Evolutionary conservation across 1,139 yeast species (phyloP).

Genomic region (Candida sanyaensis): DNA sequence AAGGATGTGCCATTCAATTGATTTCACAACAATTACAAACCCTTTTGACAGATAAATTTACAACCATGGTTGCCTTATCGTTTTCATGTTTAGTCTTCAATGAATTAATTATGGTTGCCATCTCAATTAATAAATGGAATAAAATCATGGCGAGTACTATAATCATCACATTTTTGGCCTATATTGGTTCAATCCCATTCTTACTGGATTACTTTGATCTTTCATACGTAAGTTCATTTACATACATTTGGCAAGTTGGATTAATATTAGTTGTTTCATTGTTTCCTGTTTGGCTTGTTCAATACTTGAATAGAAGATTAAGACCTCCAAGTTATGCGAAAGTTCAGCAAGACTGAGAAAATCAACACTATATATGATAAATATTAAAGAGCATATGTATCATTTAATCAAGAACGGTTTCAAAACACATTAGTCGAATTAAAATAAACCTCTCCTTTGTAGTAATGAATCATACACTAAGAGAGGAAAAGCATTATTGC

Average conservation of each 20-base stretch:
- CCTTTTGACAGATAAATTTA: slow-evolving; percentile 53
- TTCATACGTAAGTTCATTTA: slow-evolving; percentile 54
- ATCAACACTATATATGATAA: too few relatives aligned
- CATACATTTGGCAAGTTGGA: slow-evolving; percentile 70
- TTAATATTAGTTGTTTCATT: slow-evolving; percentile 70
- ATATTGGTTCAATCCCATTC: slow-evolving; percentile 76
- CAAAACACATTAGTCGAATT: too few relatives aligned
- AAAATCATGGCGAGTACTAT: slow-evolving; percentile 74
- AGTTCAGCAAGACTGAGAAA: slow-evolving; percentile 66
- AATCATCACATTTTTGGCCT: slow-evolving; percentile 66
- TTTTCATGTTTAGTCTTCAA: slow-evolving; percentile 80
- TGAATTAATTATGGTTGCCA: slow-evolving; percentile 90
- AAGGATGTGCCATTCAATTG: slow-evolving; percentile 81
- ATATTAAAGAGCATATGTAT: too few relatives aligned
- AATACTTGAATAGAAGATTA: slow-evolving; percentile 68
- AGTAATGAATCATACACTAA: too few relatives aligned
- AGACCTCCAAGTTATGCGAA: slow-evolving; percentile 98
- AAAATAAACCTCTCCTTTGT: too few relatives aligned
- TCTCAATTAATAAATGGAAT: slow-evolving; percentile 91
- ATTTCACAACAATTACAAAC: slow-evolving; percentile 77
- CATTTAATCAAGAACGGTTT: too few relatives aligned
- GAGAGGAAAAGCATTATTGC: too few relatives aligned
- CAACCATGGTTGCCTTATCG: slow-evolving; percentile 80
- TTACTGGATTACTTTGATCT: slow-evolving; percentile 83
- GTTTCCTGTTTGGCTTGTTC: slow-evolving; percentile 87